Base-by-base conservation (phyloP, 1,284 basidiomycete species). In the Puccinia sorghi region DNA sequence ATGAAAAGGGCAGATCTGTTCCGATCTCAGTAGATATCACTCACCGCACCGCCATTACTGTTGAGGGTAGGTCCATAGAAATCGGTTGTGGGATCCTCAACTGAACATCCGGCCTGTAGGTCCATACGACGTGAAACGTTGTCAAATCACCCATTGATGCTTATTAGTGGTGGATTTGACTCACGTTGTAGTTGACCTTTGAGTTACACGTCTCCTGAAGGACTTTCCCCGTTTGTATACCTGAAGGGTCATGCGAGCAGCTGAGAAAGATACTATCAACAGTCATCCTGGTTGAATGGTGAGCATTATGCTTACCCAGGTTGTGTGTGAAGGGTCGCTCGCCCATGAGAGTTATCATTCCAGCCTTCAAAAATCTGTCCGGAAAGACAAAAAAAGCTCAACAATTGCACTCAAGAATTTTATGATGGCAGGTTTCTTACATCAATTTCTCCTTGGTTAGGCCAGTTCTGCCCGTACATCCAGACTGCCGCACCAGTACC, bases 171-270 rank as follows among this genome's bases (percentile, higher is more conserved):
- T 32, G 27, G 15, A 22, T 5, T 37, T 0, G 5, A 37, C 72
- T 73, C 57, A 73, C 72, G 32, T 73, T 73, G 46, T 73, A 73
- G 48, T 73, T 73, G 20, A 73, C 72, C 41, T 41, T 61, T n/a
- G 54, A 13, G 48, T 73, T 57, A 63, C 72, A 73, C 11, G 72
- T 63, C 25, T 73, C 59, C n/a, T 73, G 72, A 57, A 61, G 13
- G 1, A 73, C 22, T 27, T 73, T 73, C n/a, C 72, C 72, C 25
- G 72, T 73, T 50, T 73, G 72, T 39, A 32, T 73, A 37, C 72
- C 72, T 48, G 56, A 63, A 43, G 72, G 72, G 59, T 73, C 72
- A 63, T 73, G 72, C 22, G 56, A 59, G 22, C 72, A 73, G 43
- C 72, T 73, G 43, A 56, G 17, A 43, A 20, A 39, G 1, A 61